Percentiles rank a stretch among this genome's conserved stretches.
Conservation (phyloP, 1,139 yeast species). For the Barnettozyma hawaiiensis region DNA sequence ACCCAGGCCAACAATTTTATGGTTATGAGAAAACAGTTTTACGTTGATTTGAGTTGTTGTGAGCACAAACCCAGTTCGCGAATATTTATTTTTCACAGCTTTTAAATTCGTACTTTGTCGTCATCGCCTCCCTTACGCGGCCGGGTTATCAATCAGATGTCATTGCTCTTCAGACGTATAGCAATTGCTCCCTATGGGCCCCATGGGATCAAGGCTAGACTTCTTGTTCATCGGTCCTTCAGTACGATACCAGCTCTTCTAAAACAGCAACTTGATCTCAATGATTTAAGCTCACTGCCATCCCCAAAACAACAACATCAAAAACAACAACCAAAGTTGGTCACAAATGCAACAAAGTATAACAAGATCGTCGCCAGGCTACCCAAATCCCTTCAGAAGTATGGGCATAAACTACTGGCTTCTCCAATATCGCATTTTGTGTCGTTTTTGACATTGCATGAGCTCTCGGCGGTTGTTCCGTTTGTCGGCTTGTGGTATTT, state of each 20-base stretch:
- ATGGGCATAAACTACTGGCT: constrained; percentile 19
- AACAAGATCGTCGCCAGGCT: constrained; percentile 16
- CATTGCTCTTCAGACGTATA: background rate
- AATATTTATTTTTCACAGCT: no score
- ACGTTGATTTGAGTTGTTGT: no score
- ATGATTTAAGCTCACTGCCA: background rate
- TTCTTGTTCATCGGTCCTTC: background rate
- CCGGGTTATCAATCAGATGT: background rate
- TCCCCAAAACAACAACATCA: background rate
- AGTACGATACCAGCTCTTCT: no score
- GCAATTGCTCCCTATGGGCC: background rate
- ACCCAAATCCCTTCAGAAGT: constrained; percentile 21
- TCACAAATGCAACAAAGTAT: constrained; percentile 2
- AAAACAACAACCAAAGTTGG: background rate
- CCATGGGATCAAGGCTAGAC: background rate
- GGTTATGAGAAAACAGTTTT: no score
- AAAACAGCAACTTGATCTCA: background rate
- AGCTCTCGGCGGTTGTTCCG: constrained; percentile 78
- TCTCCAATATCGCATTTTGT: constrained; percentile 71
- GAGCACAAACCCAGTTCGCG: no score
- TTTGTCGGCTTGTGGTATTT: constrained; percentile 70
- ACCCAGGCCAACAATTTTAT: no score
- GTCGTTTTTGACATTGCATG: constrained; percentile 77
- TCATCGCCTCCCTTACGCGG: no score
- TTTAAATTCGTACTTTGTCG: no score